Evolutionary conservation across 371 early-diverging fungal genomes (phyloP).

Genomic region (Basidiobolus meristosporus): DNA sequence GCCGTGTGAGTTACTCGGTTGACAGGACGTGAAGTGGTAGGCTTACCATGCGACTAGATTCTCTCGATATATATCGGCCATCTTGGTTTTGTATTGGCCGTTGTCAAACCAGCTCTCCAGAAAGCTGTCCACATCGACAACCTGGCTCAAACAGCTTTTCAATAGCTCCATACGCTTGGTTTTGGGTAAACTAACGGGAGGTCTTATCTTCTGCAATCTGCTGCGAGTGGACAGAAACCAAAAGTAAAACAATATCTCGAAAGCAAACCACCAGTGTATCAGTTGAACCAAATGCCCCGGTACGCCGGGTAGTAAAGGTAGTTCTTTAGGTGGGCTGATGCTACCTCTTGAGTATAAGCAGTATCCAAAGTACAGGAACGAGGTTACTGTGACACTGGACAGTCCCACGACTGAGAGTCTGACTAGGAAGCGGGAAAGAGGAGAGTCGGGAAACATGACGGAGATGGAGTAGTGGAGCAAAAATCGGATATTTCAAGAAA

Average conservation of each 20-base stretch:
- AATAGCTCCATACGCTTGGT: background rate
- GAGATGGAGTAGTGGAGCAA: no score
- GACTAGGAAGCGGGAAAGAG: no score
- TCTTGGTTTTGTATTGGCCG: background rate
- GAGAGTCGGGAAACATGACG: no score
- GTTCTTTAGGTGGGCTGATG: no score
- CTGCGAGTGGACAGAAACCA: conserved; percentile 1
- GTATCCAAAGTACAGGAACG: no score
- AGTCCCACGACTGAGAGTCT: no score
- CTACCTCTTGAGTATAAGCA: no score
- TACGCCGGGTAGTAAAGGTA: no score
- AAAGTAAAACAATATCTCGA: conserved; percentile 3
- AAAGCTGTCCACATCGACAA: conserved; percentile 1
- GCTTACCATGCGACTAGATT: conserved; percentile 2
- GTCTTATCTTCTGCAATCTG: conserved; percentile 1
- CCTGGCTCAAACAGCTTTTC: background rate
- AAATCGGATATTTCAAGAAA: no score
- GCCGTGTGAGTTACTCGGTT: background rate
- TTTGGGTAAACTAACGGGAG: background rate
- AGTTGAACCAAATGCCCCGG: no score
- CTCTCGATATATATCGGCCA: conserved; percentile 1
- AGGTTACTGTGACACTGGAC: no score
- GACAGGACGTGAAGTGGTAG: conserved; percentile 1
- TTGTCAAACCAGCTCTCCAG: conserved; percentile 2
- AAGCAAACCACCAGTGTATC: conserved; percentile 4